A percentile compares a stretch with the other conserved stretches of the same genome.
These are phyloP conservation scores for Acanthochlamys bracteata DNA, from an alignment of 106 monocot genomes.

Conservation along the genomic window DNA sequence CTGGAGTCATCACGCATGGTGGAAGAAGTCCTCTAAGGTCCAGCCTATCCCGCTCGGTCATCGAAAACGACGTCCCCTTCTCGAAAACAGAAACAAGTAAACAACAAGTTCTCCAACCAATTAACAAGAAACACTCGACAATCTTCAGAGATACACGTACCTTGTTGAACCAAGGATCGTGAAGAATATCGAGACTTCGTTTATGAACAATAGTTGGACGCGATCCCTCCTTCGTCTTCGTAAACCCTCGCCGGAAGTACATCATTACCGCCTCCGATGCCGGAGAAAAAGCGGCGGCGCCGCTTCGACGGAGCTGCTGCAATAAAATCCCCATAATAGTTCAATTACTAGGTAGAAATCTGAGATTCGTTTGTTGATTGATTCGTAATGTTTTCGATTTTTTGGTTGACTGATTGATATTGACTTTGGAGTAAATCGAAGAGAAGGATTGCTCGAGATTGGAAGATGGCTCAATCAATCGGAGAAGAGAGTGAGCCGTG, in stretches of 20 bases:
- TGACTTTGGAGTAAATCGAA: too few species aligned
- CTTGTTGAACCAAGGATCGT: slow-evolving; percentile 98
- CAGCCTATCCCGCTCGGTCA: slow-evolving; percentile 90
- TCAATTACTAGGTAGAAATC: too few species aligned
- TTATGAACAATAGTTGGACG: slow-evolving; percentile 77
- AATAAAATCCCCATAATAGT: not conserved
- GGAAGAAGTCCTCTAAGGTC: slow-evolving; percentile 94
- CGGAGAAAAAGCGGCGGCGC: slow-evolving; percentile 3
- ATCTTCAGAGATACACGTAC: slow-evolving; percentile 13
- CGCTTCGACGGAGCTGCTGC: slow-evolving; percentile 13
- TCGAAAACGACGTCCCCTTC: slow-evolving; percentile 85
- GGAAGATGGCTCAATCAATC: too few species aligned
- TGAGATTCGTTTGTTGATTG: too few species aligned
- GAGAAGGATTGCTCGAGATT: too few species aligned
- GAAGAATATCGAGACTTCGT: slow-evolving; percentile 89
- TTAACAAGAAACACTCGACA: not conserved
- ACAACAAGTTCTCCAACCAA: not conserved
- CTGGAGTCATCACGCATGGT: slow-evolving; percentile 63
- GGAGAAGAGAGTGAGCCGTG: too few species aligned
- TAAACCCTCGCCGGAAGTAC: not conserved
- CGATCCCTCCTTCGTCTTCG: slow-evolving; percentile 38
- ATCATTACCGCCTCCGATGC: slow-evolving; percentile 11
- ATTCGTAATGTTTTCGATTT: too few species aligned
- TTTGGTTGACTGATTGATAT: too few species aligned
- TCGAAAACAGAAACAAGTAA: not conserved